Base-by-base conservation (phyloP, 2,329 filamentous ascomycete genomes). In the Talaromyces pinophilus region DNA sequence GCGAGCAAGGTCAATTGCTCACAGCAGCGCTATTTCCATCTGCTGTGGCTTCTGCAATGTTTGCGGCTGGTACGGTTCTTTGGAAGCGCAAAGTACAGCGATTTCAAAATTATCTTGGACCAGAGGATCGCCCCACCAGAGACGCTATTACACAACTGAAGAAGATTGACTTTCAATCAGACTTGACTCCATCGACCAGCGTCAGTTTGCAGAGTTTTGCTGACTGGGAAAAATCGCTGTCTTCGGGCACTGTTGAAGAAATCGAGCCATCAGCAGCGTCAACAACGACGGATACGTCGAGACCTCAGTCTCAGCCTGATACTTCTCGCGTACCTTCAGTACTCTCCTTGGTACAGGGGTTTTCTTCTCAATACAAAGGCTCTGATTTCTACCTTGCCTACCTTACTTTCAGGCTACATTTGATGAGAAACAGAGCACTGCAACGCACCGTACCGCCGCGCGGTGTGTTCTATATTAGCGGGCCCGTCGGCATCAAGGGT, bases 381-480 rank as follows among this genome's bases (percentile, higher is more conserved):
- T 77, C 77, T 5, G 76, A 79, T 69, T 62, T 79, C 28, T 70
- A 76, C 35, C 59, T 73, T 38, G 77, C 77, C 38, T 73, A 72
- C 11, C 52, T 74, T 35, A 75, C 73, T 25, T 79, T 79, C 65
- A 76, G 73, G 63, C 62, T 70, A 60, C 72, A 72, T 55, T 35
- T 67, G 35, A 48, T 44, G 52, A 63, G 33, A 28, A 48, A 50
- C 17, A 50, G 22, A 44, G 62, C 77, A 11, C 71, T 71, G 11
- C 69, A 75, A 30, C 67, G 67, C 17, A 62, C 65, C 38, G 72
- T 72, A 46, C 71, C 73, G 60, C 71, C 67, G n/a, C 74, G 74
- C 40, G 77, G 77, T 17, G 71, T 71, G 15, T 77, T 78, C 66
- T 76, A 73, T 42, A 68, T 79, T n/a, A 63, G 67, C 57, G 77